Evolutionary conservation across 2,329 filamentous ascomycete species (phyloP).

Genomic region (Fusarium clavum): DNA sequence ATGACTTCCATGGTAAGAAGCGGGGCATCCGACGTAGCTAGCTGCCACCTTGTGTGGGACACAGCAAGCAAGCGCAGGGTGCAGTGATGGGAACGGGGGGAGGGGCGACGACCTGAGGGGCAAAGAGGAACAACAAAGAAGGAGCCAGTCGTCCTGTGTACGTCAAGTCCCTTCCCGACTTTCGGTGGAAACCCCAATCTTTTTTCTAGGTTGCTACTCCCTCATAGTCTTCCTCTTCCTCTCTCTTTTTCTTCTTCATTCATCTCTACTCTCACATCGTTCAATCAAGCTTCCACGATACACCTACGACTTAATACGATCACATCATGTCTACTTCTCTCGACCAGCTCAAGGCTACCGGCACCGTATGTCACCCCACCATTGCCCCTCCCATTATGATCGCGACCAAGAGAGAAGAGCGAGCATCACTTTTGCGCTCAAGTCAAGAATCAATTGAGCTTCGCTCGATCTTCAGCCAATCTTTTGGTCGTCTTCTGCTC

Average conservation of each 20-base stretch:
- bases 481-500: neutral
- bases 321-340: conserved; percentile 83
- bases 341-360: conserved; percentile 95
- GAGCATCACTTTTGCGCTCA: conserved; percentile 10
- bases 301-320: conserved; percentile 23
- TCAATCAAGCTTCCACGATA: conserved; percentile 25
- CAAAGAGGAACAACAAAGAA: conserved; percentile 36
- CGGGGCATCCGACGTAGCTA: conserved; percentile 26
- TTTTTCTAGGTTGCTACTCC: conserved; percentile 27
- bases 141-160: conserved; percentile 35
- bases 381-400: conserved; percentile 49
- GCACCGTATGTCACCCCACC: conserved; percentile 79
- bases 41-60: conserved; percentile 1
- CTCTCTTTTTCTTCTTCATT: conserved; percentile 10
- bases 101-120: conserved; percentile 36
- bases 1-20: conserved; percentile 30
- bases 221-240: conserved; percentile 14
- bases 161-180: conserved; percentile 41
- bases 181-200: conserved; percentile 38
- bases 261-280: conserved; percentile 27
- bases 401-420: conserved; percentile 17
- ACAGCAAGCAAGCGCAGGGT: conserved; percentile 13
- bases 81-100: conserved; percentile 30
- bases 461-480: neutral
- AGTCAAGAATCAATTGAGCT: neutral